phyloP scores from a whole-genome alignment of 352 stramenopile species.

The Phytophthora colocasiae region DNA sequence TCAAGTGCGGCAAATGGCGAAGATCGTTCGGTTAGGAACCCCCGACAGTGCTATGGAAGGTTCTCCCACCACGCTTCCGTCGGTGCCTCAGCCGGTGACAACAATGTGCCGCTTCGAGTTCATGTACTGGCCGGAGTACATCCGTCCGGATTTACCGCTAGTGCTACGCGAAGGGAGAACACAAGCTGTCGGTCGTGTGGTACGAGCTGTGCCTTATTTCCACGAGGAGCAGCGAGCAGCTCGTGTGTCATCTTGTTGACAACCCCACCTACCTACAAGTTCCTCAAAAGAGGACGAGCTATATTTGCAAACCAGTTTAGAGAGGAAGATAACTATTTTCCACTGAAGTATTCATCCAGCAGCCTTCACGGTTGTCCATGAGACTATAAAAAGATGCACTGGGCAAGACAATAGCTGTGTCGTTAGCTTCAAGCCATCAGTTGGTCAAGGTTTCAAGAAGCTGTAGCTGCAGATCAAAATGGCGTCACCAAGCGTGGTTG shows the following conservation, averaged over 20 bases:
- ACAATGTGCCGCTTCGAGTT: constrained; percentile 86
- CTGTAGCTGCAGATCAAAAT: constrained; percentile 4
- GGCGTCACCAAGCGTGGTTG: constrained; percentile 7
- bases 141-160: constrained; percentile 79
- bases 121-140: constrained; percentile 89
- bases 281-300: constrained; percentile 5
- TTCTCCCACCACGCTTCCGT: constrained; percentile 11
- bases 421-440: background rate
- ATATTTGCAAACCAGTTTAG: constrained; percentile 21
- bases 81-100: constrained; percentile 31
- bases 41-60: constrained; percentile 2
- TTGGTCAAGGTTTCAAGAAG: background rate
- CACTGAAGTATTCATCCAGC: constrained; percentile 11
- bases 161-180: constrained; percentile 71
- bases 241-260: constrained; percentile 61
- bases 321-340: constrained; percentile 26
- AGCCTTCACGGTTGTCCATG: background rate
- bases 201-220: constrained; percentile 66
- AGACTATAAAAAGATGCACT: constrained; percentile 25
- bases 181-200: constrained; percentile 74
- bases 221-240: constrained; percentile 42
- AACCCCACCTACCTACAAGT: background rate
- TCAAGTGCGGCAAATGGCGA: constrained; percentile 83
- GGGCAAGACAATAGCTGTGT: constrained; percentile 17
- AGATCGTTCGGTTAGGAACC: constrained; percentile 62